A percentile compares a stretch with the other conserved stretches of the same genome.
Conservation (phyloP, 2,329 filamentous ascomycete species). For the Xylariales sp. region DNA sequence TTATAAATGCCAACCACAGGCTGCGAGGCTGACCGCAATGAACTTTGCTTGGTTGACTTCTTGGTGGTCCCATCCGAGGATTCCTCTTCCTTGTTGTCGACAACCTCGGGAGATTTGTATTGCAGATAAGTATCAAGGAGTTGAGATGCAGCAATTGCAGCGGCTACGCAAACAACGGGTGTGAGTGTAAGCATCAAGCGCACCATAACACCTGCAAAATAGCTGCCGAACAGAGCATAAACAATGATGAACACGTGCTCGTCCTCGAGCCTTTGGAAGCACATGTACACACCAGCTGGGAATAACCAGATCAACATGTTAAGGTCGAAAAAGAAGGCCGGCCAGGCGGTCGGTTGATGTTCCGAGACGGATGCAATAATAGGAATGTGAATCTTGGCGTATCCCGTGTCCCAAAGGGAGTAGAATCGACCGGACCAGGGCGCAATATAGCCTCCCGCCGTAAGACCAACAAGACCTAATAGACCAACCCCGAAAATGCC, state of each 20-base stretch:
- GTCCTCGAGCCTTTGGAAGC: slow-evolving; percentile 92
- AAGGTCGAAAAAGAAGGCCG: slow-evolving; percentile 98
- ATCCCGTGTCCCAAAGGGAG: slow-evolving; percentile 98
- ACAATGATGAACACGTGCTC: slow-evolving; percentile 99
- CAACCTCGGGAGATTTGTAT: slow-evolving; percentile 69
- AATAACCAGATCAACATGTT: slow-evolving; percentile 99
- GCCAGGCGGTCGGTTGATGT: slow-evolving; percentile 98
- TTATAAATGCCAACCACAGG: slow-evolving; percentile 88
- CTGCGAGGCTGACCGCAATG: slow-evolving; percentile 76
- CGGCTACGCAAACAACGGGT: slow-evolving; percentile 93
- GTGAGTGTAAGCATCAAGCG: slow-evolving; percentile 98
- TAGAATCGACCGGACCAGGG: slow-evolving; percentile 99
- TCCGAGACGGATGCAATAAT: slow-evolving; percentile 99
- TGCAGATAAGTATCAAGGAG: slow-evolving; percentile 89
- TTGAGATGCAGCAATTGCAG: slow-evolving; percentile 86
- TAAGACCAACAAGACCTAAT: slow-evolving; percentile 83
- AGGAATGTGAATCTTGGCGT: slow-evolving; percentile 98
- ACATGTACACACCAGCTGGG: slow-evolving; percentile 97
- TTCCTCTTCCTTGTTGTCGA: slow-evolving; percentile 58
- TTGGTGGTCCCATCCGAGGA: slow-evolving; percentile 66
- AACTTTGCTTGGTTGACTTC: slow-evolving; percentile 63
- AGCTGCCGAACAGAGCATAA: slow-evolving; percentile 95
- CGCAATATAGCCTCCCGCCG: slow-evolving; percentile 89
- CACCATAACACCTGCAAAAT: slow-evolving; percentile 99
- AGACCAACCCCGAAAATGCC: slow-evolving; percentile 79